phyloP scores from a whole-genome alignment of 2,329 filamentous ascomycete species.

The Chaetothyriales sp. region DNA sequence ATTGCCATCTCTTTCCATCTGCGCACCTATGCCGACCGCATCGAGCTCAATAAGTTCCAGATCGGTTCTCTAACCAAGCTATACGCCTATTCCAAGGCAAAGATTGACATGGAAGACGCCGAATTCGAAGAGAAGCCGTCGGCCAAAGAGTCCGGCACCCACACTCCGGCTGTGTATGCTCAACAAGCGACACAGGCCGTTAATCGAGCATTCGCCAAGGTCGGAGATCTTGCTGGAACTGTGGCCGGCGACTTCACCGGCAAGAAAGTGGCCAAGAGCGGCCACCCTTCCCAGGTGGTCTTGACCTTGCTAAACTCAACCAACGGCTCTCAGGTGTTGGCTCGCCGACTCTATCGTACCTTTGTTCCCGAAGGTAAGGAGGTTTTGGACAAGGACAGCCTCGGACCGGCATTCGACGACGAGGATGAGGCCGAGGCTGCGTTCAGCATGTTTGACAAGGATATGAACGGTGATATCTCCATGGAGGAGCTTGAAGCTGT shows the following conservation, averaged over 20 bases:
- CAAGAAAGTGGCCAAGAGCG: slow-evolving; percentile 48
- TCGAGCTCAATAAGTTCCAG: slow-evolving; percentile 84
- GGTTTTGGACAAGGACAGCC: slow-evolving; percentile 61
- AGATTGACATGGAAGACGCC: slow-evolving; percentile 55
- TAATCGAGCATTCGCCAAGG: slow-evolving; percentile 58
- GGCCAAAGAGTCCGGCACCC: slow-evolving; percentile 41
- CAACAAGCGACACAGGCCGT: slow-evolving; percentile 58
- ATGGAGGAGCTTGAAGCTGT: slow-evolving; percentile 89
- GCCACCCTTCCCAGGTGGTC: slow-evolving; percentile 72
- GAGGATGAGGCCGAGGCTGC: slow-evolving; percentile 78
- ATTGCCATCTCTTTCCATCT: slow-evolving; percentile 88
- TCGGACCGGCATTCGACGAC: slow-evolving; percentile 63
- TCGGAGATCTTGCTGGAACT: slow-evolving; percentile 70
- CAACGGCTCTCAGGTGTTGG: slow-evolving; percentile 63
- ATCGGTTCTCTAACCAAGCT: slow-evolving; percentile 54
- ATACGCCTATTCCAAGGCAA: slow-evolving; percentile 49
- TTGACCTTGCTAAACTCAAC: slow-evolving; percentile 60
- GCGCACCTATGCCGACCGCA: slow-evolving; percentile 77
- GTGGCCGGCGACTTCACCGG: slow-evolving; percentile 89
- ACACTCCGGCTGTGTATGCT: slow-evolving; percentile 60
- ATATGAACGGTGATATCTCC: slow-evolving; percentile 90
- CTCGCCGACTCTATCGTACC: slow-evolving; percentile 74
- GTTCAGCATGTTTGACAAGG: slow-evolving; percentile 87
- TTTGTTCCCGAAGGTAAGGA: slow-evolving; percentile 62
- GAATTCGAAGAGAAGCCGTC: slow-evolving; percentile 52